Evolutionary conservation across 257 asterid species (phyloP).

Genomic region (Osmanthus fragrans): DNA sequence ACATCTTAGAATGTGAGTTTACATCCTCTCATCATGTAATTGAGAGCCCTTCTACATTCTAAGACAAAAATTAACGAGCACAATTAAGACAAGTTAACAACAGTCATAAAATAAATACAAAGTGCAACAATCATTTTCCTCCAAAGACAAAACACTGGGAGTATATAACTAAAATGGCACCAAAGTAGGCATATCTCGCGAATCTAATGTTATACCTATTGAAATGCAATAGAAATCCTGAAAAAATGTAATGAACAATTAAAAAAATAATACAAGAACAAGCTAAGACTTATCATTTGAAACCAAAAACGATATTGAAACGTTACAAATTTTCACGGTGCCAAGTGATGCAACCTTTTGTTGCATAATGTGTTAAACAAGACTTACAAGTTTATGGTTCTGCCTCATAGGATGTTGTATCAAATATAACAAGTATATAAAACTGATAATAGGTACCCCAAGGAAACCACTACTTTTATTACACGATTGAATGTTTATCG

Average conservation of each 20-base stretch:
- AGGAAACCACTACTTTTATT: background rate
- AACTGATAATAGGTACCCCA: background rate
- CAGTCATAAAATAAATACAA: background rate
- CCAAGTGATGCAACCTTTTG: background rate
- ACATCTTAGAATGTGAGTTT: background rate
- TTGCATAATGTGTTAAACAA: background rate
- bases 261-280: too few species aligned
- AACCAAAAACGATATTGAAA: background rate
- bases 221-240: background rate
- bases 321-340: background rate
- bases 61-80: background rate
- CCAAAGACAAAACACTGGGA: background rate
- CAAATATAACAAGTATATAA: background rate
- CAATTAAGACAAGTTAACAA: background rate
- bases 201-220: background rate
- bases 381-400: background rate
- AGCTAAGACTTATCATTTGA: background rate
- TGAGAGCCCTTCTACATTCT: background rate
- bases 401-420: background rate
- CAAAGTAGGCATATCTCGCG: background rate
- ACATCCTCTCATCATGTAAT: background rate
- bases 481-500: background rate
- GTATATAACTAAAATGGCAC: background rate
- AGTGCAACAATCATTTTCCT: background rate
- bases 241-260: background rate